Base-by-base conservation (phyloP, 805 yeast genomes). In the Nakazawaea laoshanensis region DNA sequence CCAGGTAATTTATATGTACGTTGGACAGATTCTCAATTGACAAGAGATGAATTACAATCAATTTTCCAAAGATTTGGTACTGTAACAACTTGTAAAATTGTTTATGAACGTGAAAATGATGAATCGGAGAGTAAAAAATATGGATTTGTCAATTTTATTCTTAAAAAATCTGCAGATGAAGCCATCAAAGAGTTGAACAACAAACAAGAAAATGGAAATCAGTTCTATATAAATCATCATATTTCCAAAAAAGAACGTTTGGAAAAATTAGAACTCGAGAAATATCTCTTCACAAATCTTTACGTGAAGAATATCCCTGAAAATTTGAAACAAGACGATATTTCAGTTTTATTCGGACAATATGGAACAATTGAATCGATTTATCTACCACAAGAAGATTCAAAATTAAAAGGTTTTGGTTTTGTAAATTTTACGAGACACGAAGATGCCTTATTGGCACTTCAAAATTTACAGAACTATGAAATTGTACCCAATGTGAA, bases 141-240 rank as follows among this genome's bases (percentile, higher is more conserved):
- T 49, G 92, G 89, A 7, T 82, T 82, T 53, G 69, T 83, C 12
- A 78, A 81, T 40, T 82, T 66, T 48, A 59, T 67, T 32, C 56
- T 62, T 36, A 68, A 72, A 29, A 63, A 62, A 8, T 70, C 72
- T 58, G 87, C 94, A 2, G 61, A 75, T 27, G 51, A 54, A 15
- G 86, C 89, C 24, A 76, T 81, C 24, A 55, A 65, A 14, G 40
- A 43, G n/a, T 42, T 56, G 16, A 51, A 52, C 35, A 55, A 55
- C 27, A 25, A 28, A 5, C 47, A 35, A 19, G 36, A 50, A 7
- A 27, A 30, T n/a, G 56, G 51, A 25, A 48, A 58, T 36, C 55
- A 59, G 15, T 49, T 71, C 22, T 74, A 69, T 44, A 66, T 79
- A 31, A 76, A 78, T 45, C 75, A 65, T 46, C 85, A 80, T 49